Evolutionary conservation across 805 yeast genomes (phyloP), one percentile per base, ranked within the genome.

Genomic region (Monosporozyma yasuniensis): DNA sequence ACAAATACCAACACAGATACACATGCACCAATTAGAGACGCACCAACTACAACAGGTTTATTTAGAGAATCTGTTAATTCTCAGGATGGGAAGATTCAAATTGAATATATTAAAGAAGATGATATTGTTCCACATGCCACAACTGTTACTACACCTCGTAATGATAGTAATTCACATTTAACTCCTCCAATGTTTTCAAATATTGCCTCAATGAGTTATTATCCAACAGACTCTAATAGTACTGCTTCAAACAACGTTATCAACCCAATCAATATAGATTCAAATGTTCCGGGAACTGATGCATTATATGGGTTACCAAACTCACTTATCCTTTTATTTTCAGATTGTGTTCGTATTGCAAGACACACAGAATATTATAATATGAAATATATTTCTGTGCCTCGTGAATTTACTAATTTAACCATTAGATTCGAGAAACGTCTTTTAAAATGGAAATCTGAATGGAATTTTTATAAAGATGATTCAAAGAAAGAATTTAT

Each of bases 221-320:
- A 53, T 45, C 23, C 18, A 7, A 34, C 70, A 64, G 35, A 53
- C 44, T n/a, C 14, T 9, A 41, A 70, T 64, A 16, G 23, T 14
- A 7, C 42, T 5, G 27, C 8, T 5, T 18, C 10, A 4, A 78
- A 76, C 56, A 67, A 32, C 21, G 16, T 44, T 4, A 10, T 19
- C 3, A 32, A 12, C 16, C 18, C 35, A 32, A 32, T 32, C 16
- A 32, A 3, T 4, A n/a, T 74, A 35, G 77, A 77, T 50, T 79
- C 77, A 58, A 78, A 79, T 53, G 72, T 77, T 48, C 73, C 83
- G 53, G 81, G 89, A 8, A 82, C 90, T 1, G 95, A 85, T 64
- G 86, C 90, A 0, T 70, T 87, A 46, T 87, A 86, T 62, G 96
- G 96, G 0, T 69, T 88, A 50, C 96, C 96, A 7, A 87, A 85